phyloP scores from a whole-genome alignment of 2,329 filamentous ascomycete genomes.

The Penicillium vulpinum region DNA sequence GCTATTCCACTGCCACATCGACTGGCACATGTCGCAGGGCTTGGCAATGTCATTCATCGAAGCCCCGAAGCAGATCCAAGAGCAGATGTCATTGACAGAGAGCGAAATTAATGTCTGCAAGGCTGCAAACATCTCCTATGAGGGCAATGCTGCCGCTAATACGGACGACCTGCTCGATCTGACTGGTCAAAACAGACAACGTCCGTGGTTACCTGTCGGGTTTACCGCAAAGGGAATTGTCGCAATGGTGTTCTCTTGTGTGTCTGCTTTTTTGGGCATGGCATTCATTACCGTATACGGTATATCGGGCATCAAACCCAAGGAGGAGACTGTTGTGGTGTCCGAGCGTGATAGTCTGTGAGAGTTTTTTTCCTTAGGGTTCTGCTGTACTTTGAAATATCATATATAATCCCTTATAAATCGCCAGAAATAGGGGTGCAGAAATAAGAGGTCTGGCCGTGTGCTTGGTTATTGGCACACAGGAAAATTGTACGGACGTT shows the following conservation, averaged over 20 bases:
- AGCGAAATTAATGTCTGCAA: slow-evolving; percentile 62
- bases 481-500: too few species aligned
- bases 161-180: slow-evolving; percentile 64
- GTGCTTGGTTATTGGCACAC: too few species aligned
- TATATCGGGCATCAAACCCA: slow-evolving; percentile 12
- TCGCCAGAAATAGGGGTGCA: too few species aligned
- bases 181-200: slow-evolving; percentile 58
- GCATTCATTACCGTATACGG: slow-evolving; percentile 66
- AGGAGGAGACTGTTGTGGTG: background rate
- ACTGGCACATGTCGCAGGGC: slow-evolving; percentile 72
- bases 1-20: slow-evolving; percentile 79
- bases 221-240: slow-evolving; percentile 72
- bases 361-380: background rate
- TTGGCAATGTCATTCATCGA: slow-evolving; percentile 66
- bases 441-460: too few species aligned
- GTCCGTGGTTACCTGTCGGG: slow-evolving; percentile 61
- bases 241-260: slow-evolving; percentile 70
- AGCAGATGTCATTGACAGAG: slow-evolving; percentile 59
- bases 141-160: slow-evolving; percentile 76
- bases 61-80: slow-evolving; percentile 63
- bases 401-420: too few species aligned
- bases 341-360: background rate
- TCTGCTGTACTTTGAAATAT: background rate
- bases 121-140: slow-evolving; percentile 50
- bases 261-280: slow-evolving; percentile 69